Conservation (phyloP, 164 flowering plant species). For the Magnolia kwangsiensis region DNA sequence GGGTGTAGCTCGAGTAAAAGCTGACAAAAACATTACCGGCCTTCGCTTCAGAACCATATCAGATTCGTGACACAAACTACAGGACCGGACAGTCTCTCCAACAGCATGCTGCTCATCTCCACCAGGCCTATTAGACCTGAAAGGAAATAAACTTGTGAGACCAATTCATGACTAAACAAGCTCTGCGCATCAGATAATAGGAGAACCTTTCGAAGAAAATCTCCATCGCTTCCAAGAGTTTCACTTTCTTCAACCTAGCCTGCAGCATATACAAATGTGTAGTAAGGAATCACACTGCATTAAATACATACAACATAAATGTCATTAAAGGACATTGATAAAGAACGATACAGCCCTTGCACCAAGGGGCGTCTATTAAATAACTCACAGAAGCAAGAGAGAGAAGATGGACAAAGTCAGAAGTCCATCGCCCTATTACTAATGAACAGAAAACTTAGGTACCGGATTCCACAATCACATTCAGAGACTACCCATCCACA, state of each 20-base stretch:
- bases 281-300: background rate
- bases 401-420: background rate
- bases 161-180: background rate
- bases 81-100: slow-evolving; percentile 64
- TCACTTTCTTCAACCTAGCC: slow-evolving; percentile 76
- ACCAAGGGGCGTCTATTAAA: too few relatives aligned
- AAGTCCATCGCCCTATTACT: background rate
- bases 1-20: background rate
- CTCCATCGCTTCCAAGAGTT: slow-evolving; percentile 88
- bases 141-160: background rate
- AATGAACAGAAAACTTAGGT: background rate
- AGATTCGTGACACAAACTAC: slow-evolving; percentile 65
- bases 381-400: too few relatives aligned
- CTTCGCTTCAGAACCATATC: slow-evolving; percentile 73
- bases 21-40: slow-evolving; percentile 41
- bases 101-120: slow-evolving; percentile 45
- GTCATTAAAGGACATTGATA: background rate
- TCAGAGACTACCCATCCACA: too few relatives aligned
- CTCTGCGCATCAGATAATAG: background rate
- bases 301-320: background rate
- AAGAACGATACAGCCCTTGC: too few relatives aligned
- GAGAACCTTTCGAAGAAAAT: slow-evolving; percentile 77
- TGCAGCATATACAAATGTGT: slow-evolving; percentile 24
- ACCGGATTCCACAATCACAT: too few relatives aligned
- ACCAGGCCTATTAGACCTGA: slow-evolving; percentile 58